Evolutionary conservation across 768 basidiomycete species (phyloP).

Genomic region (Mycena galericulata): DNA sequence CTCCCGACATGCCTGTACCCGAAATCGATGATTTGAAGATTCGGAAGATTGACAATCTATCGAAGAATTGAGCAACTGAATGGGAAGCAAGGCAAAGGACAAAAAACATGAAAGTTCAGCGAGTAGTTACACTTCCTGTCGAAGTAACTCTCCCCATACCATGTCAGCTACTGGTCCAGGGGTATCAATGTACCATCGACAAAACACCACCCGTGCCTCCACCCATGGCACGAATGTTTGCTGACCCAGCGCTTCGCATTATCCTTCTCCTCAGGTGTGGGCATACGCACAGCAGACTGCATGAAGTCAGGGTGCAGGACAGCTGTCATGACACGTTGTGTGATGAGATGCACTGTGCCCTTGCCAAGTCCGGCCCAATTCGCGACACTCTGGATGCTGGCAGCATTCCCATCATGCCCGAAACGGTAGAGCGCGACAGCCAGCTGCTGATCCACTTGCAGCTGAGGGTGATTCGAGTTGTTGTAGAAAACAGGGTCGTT

Average conservation of each 20-base stretch:
- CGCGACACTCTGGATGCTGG: slow-evolving; percentile 44
- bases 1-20: slow-evolving; percentile 49
- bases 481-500: slow-evolving; percentile 44
- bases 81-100: too few relatives aligned
- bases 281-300: slow-evolving; percentile 41
- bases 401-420: slow-evolving; percentile 55
- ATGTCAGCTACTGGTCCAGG: slow-evolving; percentile 44
- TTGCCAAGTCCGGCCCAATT: slow-evolving; percentile 52
- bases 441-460: slow-evolving; percentile 46
- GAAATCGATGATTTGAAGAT: slow-evolving; percentile 51
- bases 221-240: slow-evolving; percentile 44
- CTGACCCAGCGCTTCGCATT: slow-evolving; percentile 54
- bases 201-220: slow-evolving; percentile 51
- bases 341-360: slow-evolving; percentile 43
- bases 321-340: slow-evolving; percentile 44
- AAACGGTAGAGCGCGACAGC: slow-evolving; percentile 54
- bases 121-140: slow-evolving; percentile 55
- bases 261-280: slow-evolving; percentile 48
- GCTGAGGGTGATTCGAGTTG: slow-evolving; percentile 41
- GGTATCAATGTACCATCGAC: slow-evolving; percentile 56
- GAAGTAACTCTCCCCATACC: slow-evolving; percentile 52
- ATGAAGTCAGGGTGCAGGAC: slow-evolving; percentile 42
- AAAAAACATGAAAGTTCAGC: slow-evolving; percentile 52
- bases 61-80: neutral
- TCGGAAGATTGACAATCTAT: slow-evolving; percentile 43